Evolutionary conservation across 805 yeast species (phyloP).

Genomic region (Yarrowia deformans): DNA sequence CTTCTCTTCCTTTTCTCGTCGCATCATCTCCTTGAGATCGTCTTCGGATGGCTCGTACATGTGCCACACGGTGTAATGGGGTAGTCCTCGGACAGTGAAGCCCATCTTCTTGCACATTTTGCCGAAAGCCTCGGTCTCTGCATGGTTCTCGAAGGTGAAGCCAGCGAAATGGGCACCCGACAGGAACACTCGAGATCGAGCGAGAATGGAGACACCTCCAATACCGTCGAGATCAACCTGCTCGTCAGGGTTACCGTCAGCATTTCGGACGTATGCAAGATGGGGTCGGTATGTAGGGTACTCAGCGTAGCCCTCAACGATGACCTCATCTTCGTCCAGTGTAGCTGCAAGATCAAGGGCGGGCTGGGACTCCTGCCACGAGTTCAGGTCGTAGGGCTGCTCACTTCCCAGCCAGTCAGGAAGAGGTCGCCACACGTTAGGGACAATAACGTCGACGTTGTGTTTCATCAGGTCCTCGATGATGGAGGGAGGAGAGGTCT

Average conservation of each 20-base stretch:
- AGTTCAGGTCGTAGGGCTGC: slow-evolving; percentile 94
- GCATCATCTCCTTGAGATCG: slow-evolving; percentile 74
- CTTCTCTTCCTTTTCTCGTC: slow-evolving; percentile 51
- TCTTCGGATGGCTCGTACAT: slow-evolving; percentile 96
- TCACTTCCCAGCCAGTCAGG: slow-evolving; percentile 90
- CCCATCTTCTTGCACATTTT: slow-evolving; percentile 89
- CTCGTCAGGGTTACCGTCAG: slow-evolving; percentile 85
- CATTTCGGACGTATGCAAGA: slow-evolving; percentile 91
- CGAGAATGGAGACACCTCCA: slow-evolving; percentile 93
- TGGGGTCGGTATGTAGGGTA: slow-evolving; percentile 99
- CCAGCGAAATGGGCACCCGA: slow-evolving; percentile 96
- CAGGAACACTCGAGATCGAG: slow-evolving; percentile 85
- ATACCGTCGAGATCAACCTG: slow-evolving; percentile 95
- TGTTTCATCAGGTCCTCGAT: slow-evolving; percentile 94
- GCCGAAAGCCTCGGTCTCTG: slow-evolving; percentile 98
- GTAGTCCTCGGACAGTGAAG: slow-evolving; percentile 84
- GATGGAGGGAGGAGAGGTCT: slow-evolving; percentile 83
- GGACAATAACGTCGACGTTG: slow-evolving; percentile 90
- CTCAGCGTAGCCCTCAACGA: slow-evolving; percentile 97
- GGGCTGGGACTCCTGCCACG: slow-evolving; percentile 90
- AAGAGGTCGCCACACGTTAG: slow-evolving; percentile 98
- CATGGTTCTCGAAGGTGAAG: slow-evolving; percentile 92
- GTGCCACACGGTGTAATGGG: slow-evolving; percentile 97
- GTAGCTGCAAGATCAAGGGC: slow-evolving; percentile 59
- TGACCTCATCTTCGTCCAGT: slow-evolving; percentile 91